Base-by-base conservation (phyloP, 148 eudicot species). In the Rhododendron mucronatum region DNA sequence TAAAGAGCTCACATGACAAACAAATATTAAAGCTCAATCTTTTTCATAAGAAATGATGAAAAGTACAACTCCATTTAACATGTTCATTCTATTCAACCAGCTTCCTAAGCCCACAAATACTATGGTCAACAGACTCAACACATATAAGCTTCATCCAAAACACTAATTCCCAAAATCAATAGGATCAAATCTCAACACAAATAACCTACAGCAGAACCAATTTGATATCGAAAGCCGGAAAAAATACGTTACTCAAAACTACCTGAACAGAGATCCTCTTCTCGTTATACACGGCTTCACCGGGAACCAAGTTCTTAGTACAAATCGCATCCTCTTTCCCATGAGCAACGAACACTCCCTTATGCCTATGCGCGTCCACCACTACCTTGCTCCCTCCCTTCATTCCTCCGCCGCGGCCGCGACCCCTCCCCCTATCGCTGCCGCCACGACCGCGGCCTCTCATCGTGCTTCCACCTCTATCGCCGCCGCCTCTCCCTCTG, bases 321-420 rank as follows among this genome's bases (percentile, higher is more conserved):
- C 93, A 93, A 87, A 97, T 94, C 6, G 98, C 99, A 93, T 96
- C 98, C 53, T 96, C 98, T 82, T 96, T 96, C 1, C 98, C 98
- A 93, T 93, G 95, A 3, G 96, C 96, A 88, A 97, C 89, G 55
- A 97, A 97, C 28, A 97, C 95, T 4, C 98, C 99, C 44, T 90
- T 91, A n/a, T 97, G 99, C 81, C 98, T 94, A 61, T 96, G 99
- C 4, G 93, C 95, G 86, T 93, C 95, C 26, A 96, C 97, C 20
- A 93, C 85, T 0, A 95, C 98, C 83, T 91, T 96, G 44, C 88
- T 89, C 5, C 98, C 99, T 10, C 98, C 98, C 86, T 91, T 95
- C 96, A 94, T 92, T 18, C 98, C 96, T 0, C 93, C 85, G 35
- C 87, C 86, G 1, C 93, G 88, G 16, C 91, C 87, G 0, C 88